phyloP scores from a whole-genome alignment of 2,329 filamentous ascomycete species.

The Hymenoscyphus albidus region DNA sequence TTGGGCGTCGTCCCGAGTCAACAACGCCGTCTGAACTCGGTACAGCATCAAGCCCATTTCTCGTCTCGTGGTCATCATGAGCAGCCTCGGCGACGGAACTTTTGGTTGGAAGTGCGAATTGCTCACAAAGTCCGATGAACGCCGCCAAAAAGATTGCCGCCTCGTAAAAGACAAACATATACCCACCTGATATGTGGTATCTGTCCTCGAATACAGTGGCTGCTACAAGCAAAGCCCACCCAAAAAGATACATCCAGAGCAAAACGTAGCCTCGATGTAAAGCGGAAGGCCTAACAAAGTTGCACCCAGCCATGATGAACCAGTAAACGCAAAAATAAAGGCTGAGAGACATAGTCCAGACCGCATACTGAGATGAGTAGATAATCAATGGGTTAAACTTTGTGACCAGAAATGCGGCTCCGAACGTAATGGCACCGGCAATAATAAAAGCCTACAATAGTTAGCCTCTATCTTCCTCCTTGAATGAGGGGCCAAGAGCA shows the following conservation, averaged over 20 bases:
- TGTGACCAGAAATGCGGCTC: slow-evolving; percentile 67
- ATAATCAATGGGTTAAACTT: slow-evolving; percentile 87
- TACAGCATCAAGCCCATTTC: slow-evolving; percentile 37
- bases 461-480: too few species aligned
- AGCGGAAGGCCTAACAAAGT: slow-evolving; percentile 78
- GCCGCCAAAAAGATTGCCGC: slow-evolving; percentile 70
- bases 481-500: too few species aligned
- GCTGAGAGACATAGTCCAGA: slow-evolving; percentile 84
- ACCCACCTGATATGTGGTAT: slow-evolving; percentile 68
- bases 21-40: slow-evolving; percentile 39
- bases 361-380: slow-evolving; percentile 83
- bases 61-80: slow-evolving; percentile 46
- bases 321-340: slow-evolving; percentile 78
- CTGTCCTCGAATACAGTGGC: slow-evolving; percentile 75
- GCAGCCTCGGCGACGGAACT: slow-evolving; percentile 61
- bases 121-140: slow-evolving; percentile 72
- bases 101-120: slow-evolving; percentile 72
- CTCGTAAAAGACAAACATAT: slow-evolving; percentile 78
- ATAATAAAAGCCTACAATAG: slow-evolving; percentile 50
- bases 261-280: slow-evolving; percentile 77
- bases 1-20: slow-evolving; percentile 23
- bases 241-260: slow-evolving; percentile 76
- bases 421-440: slow-evolving; percentile 65
- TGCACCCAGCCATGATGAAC: slow-evolving; percentile 75
- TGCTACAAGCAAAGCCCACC: slow-evolving; percentile 69